Percentiles rank a stretch among this genome's conserved stretches.
Evolutionary conservation across 345 rosid species (phyloP).

Genomic region (Turritis glabra): DNA sequence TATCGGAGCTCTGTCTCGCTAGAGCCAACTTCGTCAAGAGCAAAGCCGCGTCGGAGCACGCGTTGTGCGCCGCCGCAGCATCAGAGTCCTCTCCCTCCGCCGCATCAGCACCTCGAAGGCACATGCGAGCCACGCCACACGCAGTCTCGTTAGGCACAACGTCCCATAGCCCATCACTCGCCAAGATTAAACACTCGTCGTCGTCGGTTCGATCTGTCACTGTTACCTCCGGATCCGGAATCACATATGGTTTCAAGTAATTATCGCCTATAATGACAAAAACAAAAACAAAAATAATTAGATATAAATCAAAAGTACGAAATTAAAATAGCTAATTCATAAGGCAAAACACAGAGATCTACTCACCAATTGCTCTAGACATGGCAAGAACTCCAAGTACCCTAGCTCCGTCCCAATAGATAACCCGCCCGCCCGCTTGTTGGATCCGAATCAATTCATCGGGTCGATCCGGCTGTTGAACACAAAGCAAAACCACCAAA

Average conservation of each 20-base stretch:
- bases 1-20: constrained; percentile 80
- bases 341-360: neutral
- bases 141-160: constrained; percentile 86
- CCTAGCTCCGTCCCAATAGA: constrained; percentile 87
- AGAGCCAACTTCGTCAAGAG: constrained; percentile 74
- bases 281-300: neutral
- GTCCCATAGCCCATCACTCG: constrained; percentile 93
- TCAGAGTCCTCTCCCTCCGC: neutral
- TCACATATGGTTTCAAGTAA: constrained; percentile 88
- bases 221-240: constrained; percentile 79
- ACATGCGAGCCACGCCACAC: constrained; percentile 76
- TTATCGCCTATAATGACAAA: constrained; percentile 63
- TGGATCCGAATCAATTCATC: constrained; percentile 76
- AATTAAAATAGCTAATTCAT: neutral
- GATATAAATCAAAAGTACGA: neutral
- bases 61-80: constrained; percentile 43
- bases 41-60: constrained; percentile 76
- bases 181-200: constrained; percentile 82
- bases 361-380: constrained; percentile 87
- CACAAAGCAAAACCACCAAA: neutral
- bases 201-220: constrained; percentile 59
- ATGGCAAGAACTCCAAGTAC: constrained; percentile 88
- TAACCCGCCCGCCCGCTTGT: constrained; percentile 78
- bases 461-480: constrained; percentile 87
- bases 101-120: constrained; percentile 42